Evolutionary conservation across 1,284 basidiomycete genomes (phyloP).

Genomic region (Trametes polyzona): DNA sequence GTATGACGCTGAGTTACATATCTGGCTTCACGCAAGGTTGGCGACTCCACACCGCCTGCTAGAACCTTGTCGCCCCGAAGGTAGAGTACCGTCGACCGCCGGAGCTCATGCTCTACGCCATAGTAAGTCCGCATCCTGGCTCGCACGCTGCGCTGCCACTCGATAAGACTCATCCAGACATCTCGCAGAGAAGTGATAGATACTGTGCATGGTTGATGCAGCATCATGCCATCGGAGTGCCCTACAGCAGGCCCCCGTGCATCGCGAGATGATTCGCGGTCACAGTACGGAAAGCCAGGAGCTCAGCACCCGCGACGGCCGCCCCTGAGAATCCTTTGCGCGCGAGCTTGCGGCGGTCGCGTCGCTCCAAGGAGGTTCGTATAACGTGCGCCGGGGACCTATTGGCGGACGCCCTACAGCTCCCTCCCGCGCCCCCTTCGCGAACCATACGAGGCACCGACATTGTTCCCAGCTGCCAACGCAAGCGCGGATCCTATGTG

Average conservation of each 20-base stretch:
- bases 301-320: neutral
- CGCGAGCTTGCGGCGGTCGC: neutral
- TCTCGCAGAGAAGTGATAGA: conserved; percentile 1
- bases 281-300: too few species aligned
- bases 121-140: neutral
- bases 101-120: too few species aligned
- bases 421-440: neutral
- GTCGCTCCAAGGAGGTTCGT: neutral
- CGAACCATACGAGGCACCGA: neutral
- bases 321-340: neutral
- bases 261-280: neutral
- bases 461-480: neutral
- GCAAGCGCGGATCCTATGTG: neutral
- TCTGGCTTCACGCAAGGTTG: neutral
- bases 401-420: neutral
- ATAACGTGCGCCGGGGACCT: neutral
- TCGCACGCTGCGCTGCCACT: neutral
- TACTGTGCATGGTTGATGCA: neutral
- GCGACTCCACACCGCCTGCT: neutral
- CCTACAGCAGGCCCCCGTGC: neutral
- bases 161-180: neutral
- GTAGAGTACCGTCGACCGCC: too few species aligned
- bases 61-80: neutral
- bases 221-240: neutral
- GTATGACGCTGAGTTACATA: neutral